These are phyloP conservation scores for Talaromyces atroroseus DNA, from an alignment of 2,329 filamentous ascomycete species.

Conservation along the genomic window DNA sequence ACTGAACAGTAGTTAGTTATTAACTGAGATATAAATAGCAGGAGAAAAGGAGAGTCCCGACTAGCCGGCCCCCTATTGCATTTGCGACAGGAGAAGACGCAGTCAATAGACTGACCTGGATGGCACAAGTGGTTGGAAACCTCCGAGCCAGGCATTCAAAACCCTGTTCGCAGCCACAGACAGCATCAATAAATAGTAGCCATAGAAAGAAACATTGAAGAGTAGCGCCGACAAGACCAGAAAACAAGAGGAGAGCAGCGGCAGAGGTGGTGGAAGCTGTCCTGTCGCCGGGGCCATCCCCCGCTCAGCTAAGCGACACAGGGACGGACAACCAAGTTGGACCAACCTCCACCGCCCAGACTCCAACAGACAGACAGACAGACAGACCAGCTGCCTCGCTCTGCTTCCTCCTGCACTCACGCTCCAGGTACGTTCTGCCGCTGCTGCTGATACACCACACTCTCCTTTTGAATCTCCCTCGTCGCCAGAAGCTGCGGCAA, in stretches of 20 bases:
- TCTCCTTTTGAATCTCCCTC: neutral
- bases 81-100: too few species aligned
- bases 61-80: slow-evolving; percentile 1
- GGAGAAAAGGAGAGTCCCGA: neutral
- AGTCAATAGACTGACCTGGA: too few species aligned
- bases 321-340: slow-evolving; percentile 21
- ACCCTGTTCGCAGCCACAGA: too few species aligned
- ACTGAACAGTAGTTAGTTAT: too few species aligned
- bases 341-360: slow-evolving; percentile 13
- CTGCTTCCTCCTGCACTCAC: neutral
- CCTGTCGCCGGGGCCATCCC: slow-evolving; percentile 15
- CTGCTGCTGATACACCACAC: neutral
- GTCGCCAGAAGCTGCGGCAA: neutral
- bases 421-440: neutral
- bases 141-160: too few species aligned
- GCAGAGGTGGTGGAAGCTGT: neutral
- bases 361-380: slow-evolving; percentile 17
- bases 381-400: neutral
- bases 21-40: too few species aligned
- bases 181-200: too few species aligned
- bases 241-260: neutral
- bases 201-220: too few species aligned
- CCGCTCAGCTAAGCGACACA: slow-evolving; percentile 39
- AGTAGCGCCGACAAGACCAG: too few species aligned
- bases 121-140: too few species aligned